Evolutionary conservation across 305 asterid species (phyloP).

Genomic region (Euphrasia arctica): DNA sequence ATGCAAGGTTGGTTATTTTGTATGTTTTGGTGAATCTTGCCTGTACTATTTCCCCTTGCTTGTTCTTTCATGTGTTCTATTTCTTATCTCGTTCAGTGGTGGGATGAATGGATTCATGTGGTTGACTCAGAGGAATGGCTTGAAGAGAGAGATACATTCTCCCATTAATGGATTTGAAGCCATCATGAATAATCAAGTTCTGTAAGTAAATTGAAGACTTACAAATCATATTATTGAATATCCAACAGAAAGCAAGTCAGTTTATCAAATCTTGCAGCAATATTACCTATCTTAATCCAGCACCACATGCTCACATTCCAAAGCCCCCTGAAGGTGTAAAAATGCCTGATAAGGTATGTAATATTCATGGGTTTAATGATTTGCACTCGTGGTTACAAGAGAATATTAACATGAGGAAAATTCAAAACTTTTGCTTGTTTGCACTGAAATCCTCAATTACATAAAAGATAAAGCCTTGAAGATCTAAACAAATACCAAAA

Average conservation of each 20-base stretch:
- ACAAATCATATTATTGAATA: constrained; percentile 4
- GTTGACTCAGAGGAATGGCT: constrained; percentile 68
- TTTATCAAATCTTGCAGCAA: constrained; percentile 55
- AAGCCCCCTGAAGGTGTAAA: constrained; percentile 65
- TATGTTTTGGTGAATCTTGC: constrained; percentile 19
- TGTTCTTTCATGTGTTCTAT: constrained; percentile 19
- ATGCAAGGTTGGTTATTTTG: constrained; percentile 56
- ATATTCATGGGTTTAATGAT: constrained; percentile 12
- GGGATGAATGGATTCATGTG: constrained; percentile 94
- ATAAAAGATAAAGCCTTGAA: background rate
- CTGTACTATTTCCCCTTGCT: constrained; percentile 17
- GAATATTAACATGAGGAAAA: background rate
- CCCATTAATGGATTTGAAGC: constrained; percentile 61
- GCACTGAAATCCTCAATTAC: background rate
- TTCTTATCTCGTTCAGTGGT: constrained; percentile 48
- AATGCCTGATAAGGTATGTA: constrained; percentile 71
- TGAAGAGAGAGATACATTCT: constrained; percentile 47
- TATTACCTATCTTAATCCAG: constrained; percentile 76
- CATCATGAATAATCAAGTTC: constrained; percentile 49
- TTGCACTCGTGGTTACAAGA: constrained; percentile 15
- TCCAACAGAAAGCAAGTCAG: constrained; percentile 23
- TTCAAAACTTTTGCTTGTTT: background rate
- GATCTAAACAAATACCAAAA: background rate
- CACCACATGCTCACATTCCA: constrained; percentile 74
- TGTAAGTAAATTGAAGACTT: constrained; percentile 53